Evolutionary conservation across 2,329 filamentous ascomycete species (phyloP).

Genomic region (Cercospora sojina): DNA sequence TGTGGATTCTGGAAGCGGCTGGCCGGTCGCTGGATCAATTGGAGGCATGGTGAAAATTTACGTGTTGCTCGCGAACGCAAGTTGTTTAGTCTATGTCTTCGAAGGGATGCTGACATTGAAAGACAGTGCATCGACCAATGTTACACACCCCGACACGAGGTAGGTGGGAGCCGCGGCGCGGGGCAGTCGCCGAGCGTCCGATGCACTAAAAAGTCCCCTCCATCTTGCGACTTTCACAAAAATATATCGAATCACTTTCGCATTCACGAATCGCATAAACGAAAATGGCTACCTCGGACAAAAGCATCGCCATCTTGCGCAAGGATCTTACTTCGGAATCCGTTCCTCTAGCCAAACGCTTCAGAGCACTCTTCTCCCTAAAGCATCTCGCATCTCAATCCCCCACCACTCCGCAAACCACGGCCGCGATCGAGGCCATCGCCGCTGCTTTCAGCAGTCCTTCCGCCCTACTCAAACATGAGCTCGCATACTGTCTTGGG

Average conservation of each 20-base stretch:
- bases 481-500: slow-evolving; percentile 93
- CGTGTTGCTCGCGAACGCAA: neutral
- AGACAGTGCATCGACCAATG: neutral
- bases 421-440: slow-evolving; percentile 74
- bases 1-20: slow-evolving; percentile 60
- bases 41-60: slow-evolving; percentile 54
- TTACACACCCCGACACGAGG: neutral
- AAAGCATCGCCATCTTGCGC: slow-evolving; percentile 64
- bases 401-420: slow-evolving; percentile 56
- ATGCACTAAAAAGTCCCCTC: slow-evolving; percentile 5
- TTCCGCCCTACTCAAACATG: slow-evolving; percentile 91
- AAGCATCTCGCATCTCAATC: slow-evolving; percentile 81
- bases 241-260: neutral
- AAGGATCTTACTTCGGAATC: slow-evolving; percentile 76
- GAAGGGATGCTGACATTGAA: neutral
- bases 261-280: neutral
- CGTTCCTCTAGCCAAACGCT: slow-evolving; percentile 80
- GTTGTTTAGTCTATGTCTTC: neutral
- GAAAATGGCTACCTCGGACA: slow-evolving; percentile 19
- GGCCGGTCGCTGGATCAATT: slow-evolving; percentile 70
- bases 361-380: slow-evolving; percentile 94
- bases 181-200: neutral
- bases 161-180: neutral
- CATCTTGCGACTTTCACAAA: neutral
- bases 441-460: slow-evolving; percentile 80